Evolutionary conservation across 331 rosid genomes (phyloP).

Genomic region (Prunus yedoensis): DNA sequence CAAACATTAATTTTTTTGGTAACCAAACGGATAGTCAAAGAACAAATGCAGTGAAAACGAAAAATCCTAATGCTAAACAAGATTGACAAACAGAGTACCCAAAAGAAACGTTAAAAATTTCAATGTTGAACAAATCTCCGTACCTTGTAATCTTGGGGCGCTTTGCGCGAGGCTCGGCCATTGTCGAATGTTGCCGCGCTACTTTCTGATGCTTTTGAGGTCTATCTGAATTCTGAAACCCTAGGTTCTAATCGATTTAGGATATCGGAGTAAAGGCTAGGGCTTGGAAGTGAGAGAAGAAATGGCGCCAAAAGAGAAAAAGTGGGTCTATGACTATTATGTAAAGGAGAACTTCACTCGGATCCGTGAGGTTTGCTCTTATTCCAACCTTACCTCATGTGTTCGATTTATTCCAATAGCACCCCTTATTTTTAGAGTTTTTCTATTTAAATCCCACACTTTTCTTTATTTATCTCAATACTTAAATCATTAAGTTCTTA

Average conservation of each 20-base stretch:
- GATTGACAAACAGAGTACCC: neutral
- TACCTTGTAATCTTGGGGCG: slow-evolving; percentile 70
- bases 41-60: neutral
- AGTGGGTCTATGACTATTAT: neutral
- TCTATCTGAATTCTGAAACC: slow-evolving; percentile 13
- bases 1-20: neutral
- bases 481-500: too few species aligned
- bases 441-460: too few species aligned
- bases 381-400: too few species aligned
- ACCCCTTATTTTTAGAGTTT: too few species aligned
- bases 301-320: slow-evolving; percentile 49
- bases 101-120: neutral
- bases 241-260: slow-evolving; percentile 13
- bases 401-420: too few species aligned
- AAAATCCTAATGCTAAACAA: neutral
- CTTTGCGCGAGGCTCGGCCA: slow-evolving; percentile 65
- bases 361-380: too few species aligned
- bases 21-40: neutral
- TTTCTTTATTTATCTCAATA: too few species aligned
- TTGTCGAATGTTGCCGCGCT: slow-evolving; percentile 26
- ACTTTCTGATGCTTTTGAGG: neutral
- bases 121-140: neutral
- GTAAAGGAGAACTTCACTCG: too few species aligned
- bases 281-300: slow-evolving; percentile 14
- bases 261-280: slow-evolving; percentile 17